Evolutionary conservation across 2,329 filamentous ascomycete genomes (phyloP), one percentile per base, ranked within the genome.

Genomic region (Fusarium floridanum): DNA sequence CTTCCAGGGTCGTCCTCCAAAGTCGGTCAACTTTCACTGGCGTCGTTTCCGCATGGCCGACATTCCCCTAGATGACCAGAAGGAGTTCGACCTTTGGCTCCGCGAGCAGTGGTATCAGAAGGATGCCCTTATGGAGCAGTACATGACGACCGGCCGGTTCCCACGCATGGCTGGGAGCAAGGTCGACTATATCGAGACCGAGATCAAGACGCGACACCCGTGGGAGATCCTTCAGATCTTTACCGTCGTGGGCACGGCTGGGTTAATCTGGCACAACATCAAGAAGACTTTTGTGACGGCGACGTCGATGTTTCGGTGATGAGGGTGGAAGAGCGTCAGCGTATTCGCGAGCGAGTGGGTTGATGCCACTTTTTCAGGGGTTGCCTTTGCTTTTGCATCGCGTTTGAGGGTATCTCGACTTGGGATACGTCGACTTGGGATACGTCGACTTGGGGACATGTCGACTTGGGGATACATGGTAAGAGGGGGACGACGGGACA

Each of bases 1-100:
- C 81, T 92, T 98, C 72, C 91, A 97, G 82, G 95, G 97, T 14
- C 91, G 94, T 1, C 93, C 95, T 1, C 97, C 96, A 2, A 98
- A 95, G 81, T 98, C 95, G 2, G 95, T 98, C 79, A 98, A 98
- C 83, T 95, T 98, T 86, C 93, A 97, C 84, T 99, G 96, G 95
- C 91, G 97, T 63, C 91, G 95, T 11, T 98, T 97, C 83, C 89
- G 90, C 37, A 81, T 98, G 16, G 88, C 89, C 24, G 91, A 95
- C 22, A 97, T 99, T 50, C 96, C 96, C 0, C 88, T 97, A 11
- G 88, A 95, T 36, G 90, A 92, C 76, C 88, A 89, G 17, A 89
- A 93, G 45, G 86, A 89, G 8, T 99, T 99, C 79, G 95, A 97
- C 67, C 79, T 87, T 4, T 99, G 97, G 97, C 87, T 98, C 32